These are phyloP conservation scores for Plectranthus barbatus DNA, from an alignment of 257 asterid genomes.

Conservation along the genomic window DNA sequence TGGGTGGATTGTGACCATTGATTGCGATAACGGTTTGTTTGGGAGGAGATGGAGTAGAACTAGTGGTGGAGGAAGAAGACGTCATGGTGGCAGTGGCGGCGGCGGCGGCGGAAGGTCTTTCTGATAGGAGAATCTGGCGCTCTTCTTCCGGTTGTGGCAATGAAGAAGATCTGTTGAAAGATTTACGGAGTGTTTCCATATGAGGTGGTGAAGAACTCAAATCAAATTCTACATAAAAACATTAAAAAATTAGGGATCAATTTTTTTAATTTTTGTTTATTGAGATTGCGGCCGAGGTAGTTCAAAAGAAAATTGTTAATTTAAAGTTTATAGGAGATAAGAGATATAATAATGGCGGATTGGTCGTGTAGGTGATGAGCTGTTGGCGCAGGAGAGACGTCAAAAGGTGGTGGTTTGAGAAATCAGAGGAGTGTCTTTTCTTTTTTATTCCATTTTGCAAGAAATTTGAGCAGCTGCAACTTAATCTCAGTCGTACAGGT, in stretches of 20 bases:
- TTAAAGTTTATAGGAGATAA: background rate
- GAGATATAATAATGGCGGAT: background rate
- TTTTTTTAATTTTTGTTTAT: background rate
- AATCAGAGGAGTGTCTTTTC: no score
- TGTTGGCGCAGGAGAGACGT: background rate
- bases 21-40: background rate
- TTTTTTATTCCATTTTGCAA: no score
- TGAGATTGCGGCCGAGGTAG: background rate
- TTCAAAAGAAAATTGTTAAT: background rate
- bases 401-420: constrained; percentile 1
- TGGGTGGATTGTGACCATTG: constrained; percentile 12
- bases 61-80: constrained; percentile 24
- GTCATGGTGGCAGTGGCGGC: constrained; percentile 6
- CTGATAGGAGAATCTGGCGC: constrained; percentile 23
- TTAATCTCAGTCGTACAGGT: no score
- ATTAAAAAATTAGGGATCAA: background rate
- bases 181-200: constrained; percentile 26
- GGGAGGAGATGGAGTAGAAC: constrained; percentile 22
- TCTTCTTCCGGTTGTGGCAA: constrained; percentile 16
- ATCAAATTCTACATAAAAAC: background rate
- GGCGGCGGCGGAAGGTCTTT: constrained; percentile 9
- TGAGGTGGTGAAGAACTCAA: background rate
- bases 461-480: background rate
- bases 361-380: constrained; percentile 18
- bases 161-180: constrained; percentile 27